Evolutionary conservation across 768 basidiomycete genomes (phyloP).

Genomic region (Stropharia rugosoannulata): DNA sequence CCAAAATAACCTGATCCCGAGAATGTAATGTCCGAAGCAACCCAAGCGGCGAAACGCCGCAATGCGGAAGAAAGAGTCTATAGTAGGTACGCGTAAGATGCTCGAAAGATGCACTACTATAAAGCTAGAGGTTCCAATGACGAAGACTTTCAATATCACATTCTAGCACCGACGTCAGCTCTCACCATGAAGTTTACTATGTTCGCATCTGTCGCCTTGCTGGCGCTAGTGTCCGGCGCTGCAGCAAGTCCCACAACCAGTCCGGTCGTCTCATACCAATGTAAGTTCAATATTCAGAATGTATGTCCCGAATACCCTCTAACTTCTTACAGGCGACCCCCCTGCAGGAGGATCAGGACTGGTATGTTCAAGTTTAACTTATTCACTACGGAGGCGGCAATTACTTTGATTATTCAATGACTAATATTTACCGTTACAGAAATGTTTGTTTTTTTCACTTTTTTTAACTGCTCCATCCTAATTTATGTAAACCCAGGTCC

Average conservation of each 20-base stretch:
- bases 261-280: not conserved
- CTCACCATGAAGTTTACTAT: slow-evolving; percentile 12
- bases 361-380: not conserved
- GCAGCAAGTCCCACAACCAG: not conserved
- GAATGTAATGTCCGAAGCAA: too few species aligned
- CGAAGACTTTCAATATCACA: not conserved
- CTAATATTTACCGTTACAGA: not conserved
- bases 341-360: slow-evolving; percentile 3
- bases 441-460: not conserved
- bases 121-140: not conserved
- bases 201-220: not conserved
- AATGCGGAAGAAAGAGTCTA: too few species aligned
- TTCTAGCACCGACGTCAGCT: not conserved
- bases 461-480: not conserved
- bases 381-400: too few species aligned
- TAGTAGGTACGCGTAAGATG: too few species aligned
- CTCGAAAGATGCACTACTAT: not conserved
- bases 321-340: not conserved
- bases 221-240: not conserved
- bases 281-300: not conserved
- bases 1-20: too few species aligned
- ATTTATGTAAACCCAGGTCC: slow-evolving; percentile 4
- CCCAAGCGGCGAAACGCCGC: too few species aligned
- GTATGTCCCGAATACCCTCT: not conserved
- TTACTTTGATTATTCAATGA: not conserved